A percentile compares a stretch with the other conserved stretches of the same genome.
These are phyloP conservation scores for Geotrichum restrictum DNA, from an alignment of 1,139 yeast genomes.

Conservation along the genomic window DNA sequence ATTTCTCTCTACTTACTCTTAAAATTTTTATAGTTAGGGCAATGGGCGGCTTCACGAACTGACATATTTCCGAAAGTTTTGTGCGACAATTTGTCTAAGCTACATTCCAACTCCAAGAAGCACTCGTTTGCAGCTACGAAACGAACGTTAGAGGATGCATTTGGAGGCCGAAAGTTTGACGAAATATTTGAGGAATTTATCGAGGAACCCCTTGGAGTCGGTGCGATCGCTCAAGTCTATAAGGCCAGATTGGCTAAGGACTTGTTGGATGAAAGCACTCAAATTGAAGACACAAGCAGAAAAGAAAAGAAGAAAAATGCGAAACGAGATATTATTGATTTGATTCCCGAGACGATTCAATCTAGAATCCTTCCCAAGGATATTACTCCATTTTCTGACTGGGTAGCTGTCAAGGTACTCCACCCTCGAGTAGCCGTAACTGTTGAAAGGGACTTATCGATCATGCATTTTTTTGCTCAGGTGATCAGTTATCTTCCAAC, in stretches of 20 bases:
- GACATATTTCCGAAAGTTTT: slow-evolving; percentile 81
- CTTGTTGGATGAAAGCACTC: background rate
- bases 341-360: slow-evolving; percentile 16
- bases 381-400: slow-evolving; percentile 44
- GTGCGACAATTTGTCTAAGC: slow-evolving; percentile 69
- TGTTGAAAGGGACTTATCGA: slow-evolving; percentile 74
- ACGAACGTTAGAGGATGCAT: slow-evolving; percentile 55
- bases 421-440: slow-evolving; percentile 78
- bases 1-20: slow-evolving; percentile 3
- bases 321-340: slow-evolving; percentile 1
- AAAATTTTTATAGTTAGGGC: slow-evolving; percentile 57
- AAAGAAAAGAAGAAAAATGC: background rate
- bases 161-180: slow-evolving; percentile 57
- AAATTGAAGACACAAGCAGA: background rate
- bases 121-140: slow-evolving; percentile 66
- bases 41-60: slow-evolving; percentile 99
- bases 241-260: slow-evolving; percentile 52
- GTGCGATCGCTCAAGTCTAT: slow-evolving; percentile 97
- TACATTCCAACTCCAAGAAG: slow-evolving; percentile 79
- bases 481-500: slow-evolving; percentile 72
- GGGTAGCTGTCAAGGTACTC: slow-evolving; percentile 85
- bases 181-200: slow-evolving; percentile 80
- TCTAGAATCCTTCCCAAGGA: slow-evolving; percentile 20
- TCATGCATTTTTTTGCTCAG: slow-evolving; percentile 77
- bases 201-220: slow-evolving; percentile 80